These are phyloP conservation scores for Dioscorea alata DNA, from an alignment of 106 monocot genomes.

Conservation along the genomic window DNA sequence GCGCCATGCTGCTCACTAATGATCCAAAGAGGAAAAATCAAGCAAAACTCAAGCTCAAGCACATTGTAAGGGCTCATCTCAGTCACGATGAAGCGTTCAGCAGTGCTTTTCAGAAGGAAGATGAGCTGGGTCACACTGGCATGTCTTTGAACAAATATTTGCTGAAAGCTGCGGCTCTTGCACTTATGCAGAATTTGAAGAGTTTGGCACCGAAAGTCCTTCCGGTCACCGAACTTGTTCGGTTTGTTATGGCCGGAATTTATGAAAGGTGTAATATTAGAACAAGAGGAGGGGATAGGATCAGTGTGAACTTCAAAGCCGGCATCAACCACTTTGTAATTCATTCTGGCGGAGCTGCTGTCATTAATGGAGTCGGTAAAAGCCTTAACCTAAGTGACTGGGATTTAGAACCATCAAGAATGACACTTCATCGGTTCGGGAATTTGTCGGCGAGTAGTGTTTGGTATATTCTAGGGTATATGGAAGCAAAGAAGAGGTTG, in stretches of 20 bases:
- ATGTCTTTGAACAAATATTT: constrained; percentile 33
- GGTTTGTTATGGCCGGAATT: constrained; percentile 1
- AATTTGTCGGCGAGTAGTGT: constrained; percentile 92
- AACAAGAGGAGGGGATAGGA: background rate
- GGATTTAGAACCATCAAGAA: constrained; percentile 80
- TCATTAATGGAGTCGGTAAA: constrained; percentile 76
- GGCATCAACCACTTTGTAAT: constrained; percentile 80
- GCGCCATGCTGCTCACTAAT: constrained; percentile 69
- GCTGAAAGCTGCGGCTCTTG: constrained; percentile 38
- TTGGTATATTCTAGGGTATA: constrained; percentile 84
- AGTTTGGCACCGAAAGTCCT: constrained; percentile 32
- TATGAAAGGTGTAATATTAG: constrained; percentile 1
- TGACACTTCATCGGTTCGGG: constrained; percentile 90
- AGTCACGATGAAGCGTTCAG: constrained; percentile 40
- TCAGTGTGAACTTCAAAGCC: constrained; percentile 26
- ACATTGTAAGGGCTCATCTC: constrained; percentile 57
- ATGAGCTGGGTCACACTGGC: constrained; percentile 29
- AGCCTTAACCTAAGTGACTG: constrained; percentile 40
- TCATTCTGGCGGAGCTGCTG: constrained; percentile 81
- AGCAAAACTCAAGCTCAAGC: constrained; percentile 44
- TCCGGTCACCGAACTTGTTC: constrained; percentile 39
- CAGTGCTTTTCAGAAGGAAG: constrained; percentile 53
- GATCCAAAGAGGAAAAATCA: constrained; percentile 1
- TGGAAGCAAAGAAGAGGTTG: constrained; percentile 81
- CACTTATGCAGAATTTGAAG: constrained; percentile 32